Evolutionary conservation across 1,284 basidiomycete species (phyloP).

Genomic region (Ceratobasidium papillatum): DNA sequence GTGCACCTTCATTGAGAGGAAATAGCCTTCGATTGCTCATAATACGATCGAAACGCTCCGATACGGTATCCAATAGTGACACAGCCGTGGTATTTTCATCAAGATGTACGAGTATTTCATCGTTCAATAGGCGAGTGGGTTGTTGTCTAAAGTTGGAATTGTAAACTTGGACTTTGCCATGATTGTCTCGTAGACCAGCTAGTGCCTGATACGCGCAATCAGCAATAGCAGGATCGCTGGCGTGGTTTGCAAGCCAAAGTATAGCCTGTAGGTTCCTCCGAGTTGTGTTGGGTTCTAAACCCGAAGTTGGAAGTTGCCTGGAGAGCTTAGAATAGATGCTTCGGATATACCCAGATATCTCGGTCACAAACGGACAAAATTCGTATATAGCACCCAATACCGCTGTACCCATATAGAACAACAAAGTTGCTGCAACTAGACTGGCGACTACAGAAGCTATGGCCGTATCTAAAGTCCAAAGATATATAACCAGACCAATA

Average conservation of each 20-base stretch:
- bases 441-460: constrained; percentile 1
- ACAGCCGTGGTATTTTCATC: background rate
- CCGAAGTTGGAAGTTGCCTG: background rate
- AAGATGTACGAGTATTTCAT: background rate
- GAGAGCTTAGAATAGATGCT: background rate
- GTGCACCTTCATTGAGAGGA: background rate
- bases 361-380: background rate
- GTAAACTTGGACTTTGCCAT: background rate
- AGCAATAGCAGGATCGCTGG: constrained; percentile 1
- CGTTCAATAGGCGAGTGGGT: background rate
- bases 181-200: background rate
- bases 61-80: background rate
- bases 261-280: background rate
- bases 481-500: constrained; percentile 14
- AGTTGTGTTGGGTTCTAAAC: background rate
- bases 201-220: constrained; percentile 13
- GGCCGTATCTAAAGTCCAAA: constrained; percentile 6
- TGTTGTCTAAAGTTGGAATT: background rate
- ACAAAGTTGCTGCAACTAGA: background rate
- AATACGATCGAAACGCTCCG: background rate
- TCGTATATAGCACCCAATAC: background rate
- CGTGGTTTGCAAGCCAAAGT: background rate
- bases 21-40: background rate
- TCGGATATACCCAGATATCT: constrained; percentile 6
- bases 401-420: background rate